These are phyloP conservation scores for Sphaerosporella brunnea DNA, from an alignment of 495 filamentous ascomycete species.

Conservation along the genomic window DNA sequence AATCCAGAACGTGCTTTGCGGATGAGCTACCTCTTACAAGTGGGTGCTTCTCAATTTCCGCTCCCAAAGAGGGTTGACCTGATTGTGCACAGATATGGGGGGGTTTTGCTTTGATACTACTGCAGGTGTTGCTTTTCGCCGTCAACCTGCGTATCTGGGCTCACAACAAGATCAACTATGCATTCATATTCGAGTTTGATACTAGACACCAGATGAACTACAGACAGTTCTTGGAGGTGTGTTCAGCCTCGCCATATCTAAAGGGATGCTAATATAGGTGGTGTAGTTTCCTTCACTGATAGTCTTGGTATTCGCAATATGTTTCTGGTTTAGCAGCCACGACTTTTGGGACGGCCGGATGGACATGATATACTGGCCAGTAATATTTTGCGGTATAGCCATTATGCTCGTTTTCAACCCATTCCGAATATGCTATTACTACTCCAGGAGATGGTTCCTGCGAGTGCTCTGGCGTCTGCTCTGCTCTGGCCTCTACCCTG, in stretches of 20 bases:
- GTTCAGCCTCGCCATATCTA: too few species aligned
- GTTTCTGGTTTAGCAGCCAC: conserved; percentile 76
- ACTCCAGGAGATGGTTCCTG: conserved; percentile 62
- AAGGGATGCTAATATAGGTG: background rate
- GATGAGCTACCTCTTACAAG: conserved; percentile 62
- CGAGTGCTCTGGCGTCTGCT: conserved; percentile 45
- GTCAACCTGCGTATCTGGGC: conserved; percentile 70
- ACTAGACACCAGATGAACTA: conserved; percentile 69
- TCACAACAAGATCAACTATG: conserved; percentile 72
- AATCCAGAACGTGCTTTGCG: conserved; percentile 31
- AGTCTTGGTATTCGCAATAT: conserved; percentile 44
- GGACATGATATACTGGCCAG: conserved; percentile 67
- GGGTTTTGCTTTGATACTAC: conserved; percentile 19
- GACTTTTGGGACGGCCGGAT: conserved; percentile 39
- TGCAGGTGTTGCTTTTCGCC: conserved; percentile 20
- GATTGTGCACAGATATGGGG: conserved; percentile 24
- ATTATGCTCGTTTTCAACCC: conserved; percentile 57
- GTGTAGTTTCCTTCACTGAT: conserved; percentile 21
- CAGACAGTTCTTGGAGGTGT: conserved; percentile 44
- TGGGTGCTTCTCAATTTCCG: too few species aligned
- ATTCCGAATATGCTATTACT: conserved; percentile 52
- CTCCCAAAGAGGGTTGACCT: conserved; percentile 9
- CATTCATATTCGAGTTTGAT: conserved; percentile 94
- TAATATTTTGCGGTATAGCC: conserved; percentile 55
- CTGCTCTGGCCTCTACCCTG: conserved; percentile 70